Evolutionary conservation across 805 yeast species (phyloP), one percentile per base, ranked within the genome.

Genomic region (Yamadazyma akitaensis): DNA sequence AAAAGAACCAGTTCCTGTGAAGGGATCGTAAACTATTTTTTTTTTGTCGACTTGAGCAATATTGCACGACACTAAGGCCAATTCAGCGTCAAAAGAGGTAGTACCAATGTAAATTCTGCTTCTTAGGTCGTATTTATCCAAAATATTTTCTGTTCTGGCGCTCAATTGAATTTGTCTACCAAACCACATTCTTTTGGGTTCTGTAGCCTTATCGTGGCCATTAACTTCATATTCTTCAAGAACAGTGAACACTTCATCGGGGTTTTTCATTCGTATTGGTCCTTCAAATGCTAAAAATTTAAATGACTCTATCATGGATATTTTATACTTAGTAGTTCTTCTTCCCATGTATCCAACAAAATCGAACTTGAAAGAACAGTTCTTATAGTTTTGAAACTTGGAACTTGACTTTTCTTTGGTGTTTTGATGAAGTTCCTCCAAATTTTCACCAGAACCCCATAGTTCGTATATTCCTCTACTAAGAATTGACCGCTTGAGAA

Each of bases 1-100:
- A 59, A 94, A 94, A 17, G 97, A 88, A 0, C 99, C 99, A 0
- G 99, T 94, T 0, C 99, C 99, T 3, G 88, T 89, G 68, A 94
- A 94, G 19, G 99, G 99, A 65, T 94, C 99, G 60, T 88, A 92
- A 60, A 86, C 79, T 3, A 90, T 59, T 44, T 82, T 77, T 0
- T 84, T 85, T 0, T 76, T 72, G 32, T 63, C 72, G 12, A 85
- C 88, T 51, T 86, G 90, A 0, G 87, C 96, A 43, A 94, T 75
- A 58, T 92, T 94, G 58, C 96, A 87, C 26, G 95, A 85, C 13
- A 91, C 85, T 40, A 94, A 67, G 0, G 97, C 82, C 49, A 94
- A 69, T 60, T 94, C 98, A 1, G 97, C 96, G 56, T 94, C 99
- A 65, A 94, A 94, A 14, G 97, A 88, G 0, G 99, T 94, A 6